Evolutionary conservation across 1,139 yeast species (phyloP), one percentile per base, ranked within the genome.

Genomic region (Candida sojae): DNA sequence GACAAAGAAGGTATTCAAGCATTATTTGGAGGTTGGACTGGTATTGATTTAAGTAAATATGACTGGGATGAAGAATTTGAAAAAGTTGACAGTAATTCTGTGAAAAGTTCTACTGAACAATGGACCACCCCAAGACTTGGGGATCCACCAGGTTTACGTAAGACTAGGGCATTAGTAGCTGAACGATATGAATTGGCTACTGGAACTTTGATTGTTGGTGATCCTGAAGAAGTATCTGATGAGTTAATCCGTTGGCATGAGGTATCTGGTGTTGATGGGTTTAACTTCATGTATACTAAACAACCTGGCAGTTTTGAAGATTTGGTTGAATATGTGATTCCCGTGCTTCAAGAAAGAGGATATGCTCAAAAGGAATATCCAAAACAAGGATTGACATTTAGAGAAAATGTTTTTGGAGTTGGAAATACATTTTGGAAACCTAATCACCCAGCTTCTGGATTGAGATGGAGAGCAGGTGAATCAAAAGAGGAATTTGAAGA

Each of bases 381-480:
- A 4, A 57, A 57, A 33, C 57, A 57, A 26, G 52, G 54, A 6
- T 42, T 57, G 12, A 57, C 63, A 6, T 59, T 53, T 47, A 53
- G 64, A 44, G 64, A 60, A 42, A 57, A 58, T 36, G 21, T 60
- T 3, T 60, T 57, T 44, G 64, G 63, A 5, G 44, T 49, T 3
- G 59, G 54, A 11, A 48, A 60, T 4, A 50, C 51, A 8, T 60
- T 43, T 48, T 48, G 58, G 23, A 45, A 42, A 30, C 53, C 54
- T 6, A 48, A 55, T 53, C 76, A 71, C 48, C 72, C 72, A 9
- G 75, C 76, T 6, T 53, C 69, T 52, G 57, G 56, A 1, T 56
- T 71, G 39, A 67, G 71, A 57, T 71, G 77, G 77, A 58, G 57
- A 39, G 64, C 67, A n/a, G 68, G 65, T 23, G 70, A 64, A 47